A percentile compares a stretch with the other conserved stretches of the same genome.
Evolutionary conservation across 225 moss, liverwort and hornwort genomes (phyloP).

Genomic region (Thuidium tamariscinum): DNA sequence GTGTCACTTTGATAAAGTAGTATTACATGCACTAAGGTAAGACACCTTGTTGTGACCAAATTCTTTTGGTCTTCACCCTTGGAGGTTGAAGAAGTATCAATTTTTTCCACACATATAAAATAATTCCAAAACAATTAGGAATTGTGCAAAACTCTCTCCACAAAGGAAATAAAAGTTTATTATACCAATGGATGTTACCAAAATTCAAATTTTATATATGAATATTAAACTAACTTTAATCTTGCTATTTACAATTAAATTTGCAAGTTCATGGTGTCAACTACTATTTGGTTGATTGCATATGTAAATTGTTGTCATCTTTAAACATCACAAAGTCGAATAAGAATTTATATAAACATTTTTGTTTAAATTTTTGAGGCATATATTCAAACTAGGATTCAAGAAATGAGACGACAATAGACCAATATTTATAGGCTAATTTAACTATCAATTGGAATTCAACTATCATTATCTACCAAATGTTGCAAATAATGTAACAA

Average conservation of each 20-base stretch:
- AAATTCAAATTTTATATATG: too few species aligned
- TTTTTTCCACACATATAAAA: not conserved
- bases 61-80: not conserved
- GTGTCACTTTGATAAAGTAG: too few species aligned
- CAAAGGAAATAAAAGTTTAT: fast-evolving
- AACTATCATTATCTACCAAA: not conserved
- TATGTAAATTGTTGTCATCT: not conserved
- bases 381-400: not conserved
- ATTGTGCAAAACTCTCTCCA: not conserved
- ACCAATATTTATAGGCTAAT: not conserved
- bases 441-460: not conserved
- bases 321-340: not conserved
- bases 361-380: not conserved
- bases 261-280: not conserved
- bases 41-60: not conserved
- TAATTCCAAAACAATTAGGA: not conserved
- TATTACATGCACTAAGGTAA: fast-evolving
- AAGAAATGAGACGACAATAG: too few species aligned
- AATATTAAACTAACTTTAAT: too few species aligned
- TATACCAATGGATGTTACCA: too few species aligned
- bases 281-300: not conserved
- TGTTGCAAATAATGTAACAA: not conserved
- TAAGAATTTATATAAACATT: not conserved
- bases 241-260: too few species aligned
- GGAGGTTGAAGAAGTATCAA: not conserved